phyloP scores from a whole-genome alignment of 2,329 filamentous ascomycete species.

The Claviceps sp. region DNA sequence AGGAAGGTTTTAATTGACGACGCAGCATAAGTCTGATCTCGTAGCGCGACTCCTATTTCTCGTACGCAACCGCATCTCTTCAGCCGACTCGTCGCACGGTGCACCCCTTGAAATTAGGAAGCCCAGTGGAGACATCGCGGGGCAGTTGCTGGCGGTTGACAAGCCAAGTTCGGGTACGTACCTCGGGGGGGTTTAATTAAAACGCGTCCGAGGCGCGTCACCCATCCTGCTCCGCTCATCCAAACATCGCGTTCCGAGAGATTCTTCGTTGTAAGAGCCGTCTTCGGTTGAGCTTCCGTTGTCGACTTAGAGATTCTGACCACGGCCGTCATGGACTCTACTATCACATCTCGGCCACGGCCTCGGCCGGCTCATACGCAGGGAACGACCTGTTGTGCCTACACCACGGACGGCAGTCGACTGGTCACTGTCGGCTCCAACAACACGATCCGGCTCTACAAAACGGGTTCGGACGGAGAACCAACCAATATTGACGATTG shows the following conservation, averaged over 20 bases:
- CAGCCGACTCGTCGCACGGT: background rate
- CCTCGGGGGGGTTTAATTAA: conserved; percentile 6
- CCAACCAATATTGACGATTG: conserved; percentile 86
- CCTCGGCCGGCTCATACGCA: conserved; percentile 65
- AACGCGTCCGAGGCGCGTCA: conserved; percentile 30
- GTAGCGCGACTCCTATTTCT: background rate
- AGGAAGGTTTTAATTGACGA: background rate
- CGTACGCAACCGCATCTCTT: background rate
- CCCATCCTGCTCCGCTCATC: background rate
- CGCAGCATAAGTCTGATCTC: background rate
- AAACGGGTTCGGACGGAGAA: conserved; percentile 82
- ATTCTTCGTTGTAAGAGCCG: background rate
- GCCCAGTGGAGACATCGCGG: conserved; percentile 1
- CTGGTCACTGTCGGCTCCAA: conserved; percentile 88
- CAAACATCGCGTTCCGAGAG: background rate
- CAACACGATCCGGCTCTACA: conserved; percentile 86
- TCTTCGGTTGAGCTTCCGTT: background rate
- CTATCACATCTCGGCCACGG: conserved; percentile 33
- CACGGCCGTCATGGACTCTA: conserved; percentile 18
- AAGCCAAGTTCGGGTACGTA: background rate
- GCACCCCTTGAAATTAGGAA: background rate
- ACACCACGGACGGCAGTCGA: conserved; percentile 77
- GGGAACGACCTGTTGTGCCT: conserved; percentile 75
- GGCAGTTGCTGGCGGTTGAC: background rate
- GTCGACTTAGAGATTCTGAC: background rate